Conservation (phyloP, 1,139 yeast genomes). For the Pichia sp. region DNA sequence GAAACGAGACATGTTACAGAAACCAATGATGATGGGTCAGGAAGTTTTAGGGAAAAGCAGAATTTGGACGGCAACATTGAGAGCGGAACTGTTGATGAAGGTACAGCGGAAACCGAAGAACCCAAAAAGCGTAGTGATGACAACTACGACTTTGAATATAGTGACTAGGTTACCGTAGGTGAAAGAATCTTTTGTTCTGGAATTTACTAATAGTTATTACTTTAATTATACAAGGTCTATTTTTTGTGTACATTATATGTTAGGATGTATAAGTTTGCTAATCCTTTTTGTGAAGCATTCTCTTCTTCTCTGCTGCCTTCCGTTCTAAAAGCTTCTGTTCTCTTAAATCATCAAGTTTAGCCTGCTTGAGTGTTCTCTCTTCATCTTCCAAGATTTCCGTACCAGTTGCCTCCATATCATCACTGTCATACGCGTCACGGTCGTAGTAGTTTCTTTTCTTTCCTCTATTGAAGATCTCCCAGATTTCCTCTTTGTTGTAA, state of each 20-base stretch:
- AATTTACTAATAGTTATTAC: background rate
- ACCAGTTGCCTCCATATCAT: conserved; percentile 94
- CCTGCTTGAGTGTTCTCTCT: conserved; percentile 47
- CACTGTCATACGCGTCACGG: conserved; percentile 51
- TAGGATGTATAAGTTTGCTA: background rate
- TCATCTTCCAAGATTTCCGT: conserved; percentile 83
- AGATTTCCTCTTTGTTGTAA: conserved; percentile 79
- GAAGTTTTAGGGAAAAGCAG: too few species aligned
- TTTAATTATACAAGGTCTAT: background rate
- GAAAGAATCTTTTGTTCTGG: background rate
- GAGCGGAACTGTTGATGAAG: background rate
- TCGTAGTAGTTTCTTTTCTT: conserved; percentile 39
- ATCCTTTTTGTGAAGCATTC: conserved; percentile 1
- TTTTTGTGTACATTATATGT: background rate
- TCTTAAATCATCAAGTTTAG: conserved; percentile 31
- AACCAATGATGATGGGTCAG: background rate
- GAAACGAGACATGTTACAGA: background rate
- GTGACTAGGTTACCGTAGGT: conserved; percentile 22
- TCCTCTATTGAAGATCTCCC: conserved; percentile 78
- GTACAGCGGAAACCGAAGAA: conserved; percentile 6
- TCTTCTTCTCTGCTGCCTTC: conserved; percentile 29
- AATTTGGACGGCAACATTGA: too few species aligned
- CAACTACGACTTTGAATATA: conserved; percentile 33
- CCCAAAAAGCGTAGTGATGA: conserved; percentile 15
- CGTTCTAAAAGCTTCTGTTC: conserved; percentile 29